Evolutionary conservation across 768 basidiomycete species (phyloP).

Genomic region (Candolleomyces efflorescens): DNA sequence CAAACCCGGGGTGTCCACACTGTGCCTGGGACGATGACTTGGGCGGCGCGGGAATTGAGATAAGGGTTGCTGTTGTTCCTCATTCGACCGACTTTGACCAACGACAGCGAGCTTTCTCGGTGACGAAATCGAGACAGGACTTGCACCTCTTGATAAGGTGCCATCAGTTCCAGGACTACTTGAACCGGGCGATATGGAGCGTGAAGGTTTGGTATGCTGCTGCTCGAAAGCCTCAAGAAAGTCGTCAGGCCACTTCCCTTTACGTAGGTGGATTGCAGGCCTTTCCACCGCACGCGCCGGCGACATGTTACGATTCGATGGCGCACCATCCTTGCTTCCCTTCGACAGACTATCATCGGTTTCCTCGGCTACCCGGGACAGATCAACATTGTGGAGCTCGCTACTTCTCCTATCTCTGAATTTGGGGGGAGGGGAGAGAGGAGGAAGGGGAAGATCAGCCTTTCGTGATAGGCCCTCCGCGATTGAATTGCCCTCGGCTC

Average conservation of each 20-base stretch:
- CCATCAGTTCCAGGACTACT: conserved; percentile 10
- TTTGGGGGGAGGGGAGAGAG: conserved; percentile 6
- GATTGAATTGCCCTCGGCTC: conserved; percentile 58
- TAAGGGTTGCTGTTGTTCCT: conserved; percentile 32
- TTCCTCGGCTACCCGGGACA: conserved; percentile 69
- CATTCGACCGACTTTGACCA: conserved; percentile 39
- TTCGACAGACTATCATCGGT: conserved; percentile 53
- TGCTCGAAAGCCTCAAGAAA: conserved; percentile 58
- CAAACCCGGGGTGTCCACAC: conserved; percentile 44
- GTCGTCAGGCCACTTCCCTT: conserved; percentile 84
- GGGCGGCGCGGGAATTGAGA: conserved; percentile 52
- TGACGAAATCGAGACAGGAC: conserved; percentile 37
- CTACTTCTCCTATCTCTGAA: conserved; percentile 58
- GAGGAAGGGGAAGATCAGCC: conserved; percentile 9
- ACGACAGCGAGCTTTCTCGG: conserved; percentile 57
- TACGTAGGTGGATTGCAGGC: conserved; percentile 54
- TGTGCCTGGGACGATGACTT: conserved; percentile 61
- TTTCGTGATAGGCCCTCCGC: conserved; percentile 47
- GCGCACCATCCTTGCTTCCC: conserved; percentile 13
- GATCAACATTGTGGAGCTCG: conserved; percentile 55
- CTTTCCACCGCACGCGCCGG: conserved; percentile 22
- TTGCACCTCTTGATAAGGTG: conserved; percentile 6
- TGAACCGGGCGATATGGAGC: conserved; percentile 25
- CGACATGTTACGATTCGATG: conserved; percentile 13
- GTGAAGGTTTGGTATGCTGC: conserved; percentile 26